These are phyloP conservation scores for Fraxinus greggii DNA, from an alignment of 305 asterid species.

Conservation along the genomic window DNA sequence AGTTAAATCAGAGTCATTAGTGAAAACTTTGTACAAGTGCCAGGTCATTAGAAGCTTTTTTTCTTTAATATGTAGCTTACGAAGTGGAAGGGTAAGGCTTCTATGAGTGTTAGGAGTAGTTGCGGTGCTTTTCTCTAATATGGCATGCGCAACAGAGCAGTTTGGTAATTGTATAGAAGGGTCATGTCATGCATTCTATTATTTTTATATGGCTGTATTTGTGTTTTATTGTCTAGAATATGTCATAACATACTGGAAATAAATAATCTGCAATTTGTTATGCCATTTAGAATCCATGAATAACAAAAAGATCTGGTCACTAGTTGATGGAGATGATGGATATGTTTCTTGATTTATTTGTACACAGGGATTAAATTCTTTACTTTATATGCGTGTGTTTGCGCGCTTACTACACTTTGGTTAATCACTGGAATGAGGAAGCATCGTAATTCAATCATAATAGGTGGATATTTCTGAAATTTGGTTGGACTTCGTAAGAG, in stretches of 20 bases:
- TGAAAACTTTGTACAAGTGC: background rate
- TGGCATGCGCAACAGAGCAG: background rate
- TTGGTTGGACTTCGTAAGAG: background rate
- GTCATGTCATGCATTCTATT: background rate
- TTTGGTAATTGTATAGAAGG: background rate
- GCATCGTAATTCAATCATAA: background rate
- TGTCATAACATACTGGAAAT: background rate
- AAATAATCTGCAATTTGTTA: background rate
- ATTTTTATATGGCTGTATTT: background rate
- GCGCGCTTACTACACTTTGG: background rate
- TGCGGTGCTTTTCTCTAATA: background rate
- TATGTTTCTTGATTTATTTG: background rate
- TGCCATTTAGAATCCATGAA: background rate
- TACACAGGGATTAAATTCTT: background rate
- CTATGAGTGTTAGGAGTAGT: background rate
- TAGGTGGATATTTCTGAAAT: background rate
- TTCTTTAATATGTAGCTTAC: background rate
- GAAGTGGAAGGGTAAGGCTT: background rate
- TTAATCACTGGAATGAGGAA: background rate
- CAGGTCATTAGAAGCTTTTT: background rate
- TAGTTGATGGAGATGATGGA: background rate
- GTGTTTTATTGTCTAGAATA: background rate
- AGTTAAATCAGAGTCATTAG: constrained; percentile 2
- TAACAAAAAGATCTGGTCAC: background rate
- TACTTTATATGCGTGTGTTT: background rate